Base-by-base conservation (phyloP, 208 protist genomes). In the Chromosphaera perkinsii region DNA sequence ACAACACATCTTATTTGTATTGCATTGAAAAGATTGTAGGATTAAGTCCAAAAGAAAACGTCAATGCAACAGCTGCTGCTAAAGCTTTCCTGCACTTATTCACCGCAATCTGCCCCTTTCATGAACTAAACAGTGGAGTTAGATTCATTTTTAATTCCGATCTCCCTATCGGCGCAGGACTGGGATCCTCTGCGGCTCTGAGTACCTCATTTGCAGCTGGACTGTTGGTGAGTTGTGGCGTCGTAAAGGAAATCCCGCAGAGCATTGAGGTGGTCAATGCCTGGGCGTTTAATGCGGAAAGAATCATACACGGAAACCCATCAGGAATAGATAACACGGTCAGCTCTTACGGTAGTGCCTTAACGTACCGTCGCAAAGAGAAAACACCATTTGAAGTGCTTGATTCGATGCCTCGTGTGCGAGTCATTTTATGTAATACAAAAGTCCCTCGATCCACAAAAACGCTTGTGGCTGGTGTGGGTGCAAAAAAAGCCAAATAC, bases 311-410 rank as follows among this genome's bases (percentile, higher is more conserved):
- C 56, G 79, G 75, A 40, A 82, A 59, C 17, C 84, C 84, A n/a
- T 84, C 78, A 1, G 84, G 84, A 24, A 66, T 86, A 29, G 84
- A 88, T 57, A 88, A 86, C 49, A 61, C 73, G 22, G 77, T 87
- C 12, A 42, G 22, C 26, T 77, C 69, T 2, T 81, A 59, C 36
- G 80, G 82, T 54, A 40, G 17, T 7, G n/a, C 37, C 20, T 27
- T 43, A 14, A 17, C 26, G n/a, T 63, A 32, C 39, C 57, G 37
- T 20, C 29, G 31, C 17, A 29, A 31, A 5, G 14, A 31, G 26
- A 45, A 7, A 17, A 17, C 17, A n/a, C 29, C 31, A n/a, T n/a
- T 27, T n/a, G 12, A 20, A 37, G 32, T 22, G 14, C 12, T 59
- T 14, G 14, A 20, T 9, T 45, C 10, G 39, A 63, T 49, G 37